Evolutionary conservation across 257 asterid species (phyloP), one percentile per base, ranked within the genome.

Genomic region (Fraxinus excelsior): DNA sequence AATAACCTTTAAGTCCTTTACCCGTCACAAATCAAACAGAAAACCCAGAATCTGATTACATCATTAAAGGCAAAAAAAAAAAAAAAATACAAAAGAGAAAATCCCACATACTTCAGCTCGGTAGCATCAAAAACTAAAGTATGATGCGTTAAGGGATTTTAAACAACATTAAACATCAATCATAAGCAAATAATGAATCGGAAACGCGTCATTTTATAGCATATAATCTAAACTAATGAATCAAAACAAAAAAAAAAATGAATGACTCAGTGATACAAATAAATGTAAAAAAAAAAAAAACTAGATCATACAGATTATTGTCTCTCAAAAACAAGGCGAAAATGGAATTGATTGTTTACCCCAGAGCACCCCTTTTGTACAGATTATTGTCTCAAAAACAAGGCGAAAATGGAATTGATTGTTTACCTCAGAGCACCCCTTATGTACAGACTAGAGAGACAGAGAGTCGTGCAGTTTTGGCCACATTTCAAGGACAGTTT

Each of bases 401-500:
- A 62, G 34, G 21, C 0, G 34, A 62, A 9, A 62, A 25, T 62
- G 68, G 68, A 26, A 26, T 38, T 7, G 79, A 69, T 73, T 6
- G 23, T 58, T 76, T 83, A 86, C 89, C 89, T 83, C 84, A 86
- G 89, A 44, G 38, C 82, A 68, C 84, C 89, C 87, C 87, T 81
- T 70, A 1, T 56, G 8, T 66, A 75, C 23, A 40, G 69, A 75
- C 75, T 14, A 70, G 73, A 42, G 82, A 70, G 44, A 69, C 71
- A 40, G 76, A n/a, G n/a, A n/a, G n/a, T n/a, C n/a, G n/a, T n/a
- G n/a, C n/a, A n/a, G n/a, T n/a, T n/a, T n/a, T n/a, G n/a, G n/a
- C n/a, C n/a, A n/a, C n/a, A n/a, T n/a, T n/a, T n/a, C n/a, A n/a
- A n/a, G n/a, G n/a, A n/a, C n/a, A n/a, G n/a, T n/a, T n/a, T n/a